Evolutionary conservation across 2,329 filamentous ascomycete genomes (phyloP), one percentile per base, ranked within the genome.

Genomic region (Fusarium cyanostomum): DNA sequence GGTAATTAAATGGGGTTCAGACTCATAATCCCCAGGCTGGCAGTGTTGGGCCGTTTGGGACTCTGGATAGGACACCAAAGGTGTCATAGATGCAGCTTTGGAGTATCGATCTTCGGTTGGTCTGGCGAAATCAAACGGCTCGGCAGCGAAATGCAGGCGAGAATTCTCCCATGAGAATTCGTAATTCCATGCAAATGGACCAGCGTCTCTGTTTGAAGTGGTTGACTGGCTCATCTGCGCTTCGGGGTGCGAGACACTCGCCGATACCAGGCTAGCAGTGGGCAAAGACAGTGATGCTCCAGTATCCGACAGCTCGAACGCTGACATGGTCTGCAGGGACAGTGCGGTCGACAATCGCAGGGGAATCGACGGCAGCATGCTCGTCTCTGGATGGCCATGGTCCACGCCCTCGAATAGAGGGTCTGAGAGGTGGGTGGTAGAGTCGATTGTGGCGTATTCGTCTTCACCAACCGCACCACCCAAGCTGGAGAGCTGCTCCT

Each of bases 331-430:
- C 5, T 24, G 15, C 0, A n/a, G 1, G 2, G 0, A 12, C 0
- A 1, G 8, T 31, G 11, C 0, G 10, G 15, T 16, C 1, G 5
- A 1, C 1, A 10, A 1, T 9, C 11, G 1, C 0, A 1, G 13
- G 2, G 27, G 26, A 4, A 45, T 0, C 0, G 3, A 15, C 3
- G 28, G 2, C 2, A 1, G 2, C 3, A 7, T 3, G 4, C 0
- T 34, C 1, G 10, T 2, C 5, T 12, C 26, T 10, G 12, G 2
- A 9, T 4, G 3, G 4, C 33, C 0, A 2, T 7, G 2, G 1
- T 2, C n/a, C 0, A 31, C 7, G 1, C 0, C 0, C 31, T 8
- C 30, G 11, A 27, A 9, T 6, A n/a, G 10, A 9, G 9, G 6
- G 7, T 26, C 43, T 5, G 6, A 30, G 7, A 16, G 6, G 5